A percentile compares a stretch with the other conserved stretches of the same genome.
phyloP scores from a whole-genome alignment of 1,284 basidiomycete genomes.

The Tilletia caries region DNA sequence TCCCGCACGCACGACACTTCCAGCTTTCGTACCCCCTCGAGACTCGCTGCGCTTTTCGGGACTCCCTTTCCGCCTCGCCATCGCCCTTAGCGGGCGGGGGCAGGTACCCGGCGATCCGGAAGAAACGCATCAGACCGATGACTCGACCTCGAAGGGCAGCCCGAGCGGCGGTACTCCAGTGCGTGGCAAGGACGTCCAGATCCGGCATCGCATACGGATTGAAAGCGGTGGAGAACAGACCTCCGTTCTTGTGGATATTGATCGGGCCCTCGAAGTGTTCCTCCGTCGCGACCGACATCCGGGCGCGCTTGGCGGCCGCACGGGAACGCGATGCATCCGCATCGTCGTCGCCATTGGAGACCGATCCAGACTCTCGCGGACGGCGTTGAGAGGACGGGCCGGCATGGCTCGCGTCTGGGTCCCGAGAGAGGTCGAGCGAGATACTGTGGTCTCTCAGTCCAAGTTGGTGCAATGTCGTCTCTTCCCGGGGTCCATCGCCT shows the following conservation, averaged over 20 bases:
- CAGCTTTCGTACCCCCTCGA: conserved; percentile 5
- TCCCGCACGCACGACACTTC: conserved; percentile 8
- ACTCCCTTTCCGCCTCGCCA: neutral
- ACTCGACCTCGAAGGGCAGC: neutral
- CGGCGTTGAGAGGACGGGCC: no score
- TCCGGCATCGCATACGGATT: conserved; percentile 5
- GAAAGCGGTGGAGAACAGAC: neutral
- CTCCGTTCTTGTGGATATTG: neutral
- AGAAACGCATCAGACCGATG: conserved; percentile 4
- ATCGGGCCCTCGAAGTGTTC: conserved; percentile 5
- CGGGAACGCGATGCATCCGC: neutral
- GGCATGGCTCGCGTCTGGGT: no score
- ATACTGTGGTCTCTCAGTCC: no score
- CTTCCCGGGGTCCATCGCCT: no score
- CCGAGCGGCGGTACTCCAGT: conserved; percentile 5
- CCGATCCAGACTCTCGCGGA: no score
- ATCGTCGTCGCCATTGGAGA: no score
- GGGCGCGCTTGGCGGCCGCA: neutral
- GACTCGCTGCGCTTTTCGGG: neutral
- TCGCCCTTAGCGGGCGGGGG: neutral
- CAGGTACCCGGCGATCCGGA: neutral
- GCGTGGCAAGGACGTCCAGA: neutral
- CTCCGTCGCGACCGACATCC: neutral
- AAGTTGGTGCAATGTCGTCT: no score
- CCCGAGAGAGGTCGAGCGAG: no score